Conservation (phyloP, 2,329 filamentous ascomycete species). For the Pyrenochaeta sp. region DNA sequence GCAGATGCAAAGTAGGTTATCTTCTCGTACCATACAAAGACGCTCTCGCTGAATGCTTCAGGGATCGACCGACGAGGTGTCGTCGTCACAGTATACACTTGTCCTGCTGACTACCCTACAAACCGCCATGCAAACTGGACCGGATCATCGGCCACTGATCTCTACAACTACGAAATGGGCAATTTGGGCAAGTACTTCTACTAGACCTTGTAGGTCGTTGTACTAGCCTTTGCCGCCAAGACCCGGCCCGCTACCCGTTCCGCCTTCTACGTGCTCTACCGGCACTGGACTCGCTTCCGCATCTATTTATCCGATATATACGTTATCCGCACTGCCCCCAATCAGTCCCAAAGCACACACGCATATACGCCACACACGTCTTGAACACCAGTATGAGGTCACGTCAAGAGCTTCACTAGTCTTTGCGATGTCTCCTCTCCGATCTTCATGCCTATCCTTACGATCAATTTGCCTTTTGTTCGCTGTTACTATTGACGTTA, state of each 20-base stretch:
- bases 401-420: neutral
- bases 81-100: conserved; percentile 35
- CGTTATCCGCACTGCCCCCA: neutral
- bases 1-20: conserved; percentile 26
- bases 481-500: too few species aligned
- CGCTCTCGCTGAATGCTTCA: conserved; percentile 10
- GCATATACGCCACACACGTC: neutral
- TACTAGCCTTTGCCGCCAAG: conserved; percentile 15
- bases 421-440: neutral
- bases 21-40: neutral
- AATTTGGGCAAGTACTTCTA: conserved; percentile 29
- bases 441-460: too few species aligned
- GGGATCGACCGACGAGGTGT: conserved; percentile 36
- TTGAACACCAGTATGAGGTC: neutral
- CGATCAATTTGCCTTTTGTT: too few species aligned
- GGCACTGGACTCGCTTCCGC: neutral
- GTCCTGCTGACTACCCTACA: conserved; percentile 1
- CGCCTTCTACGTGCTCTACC: neutral
- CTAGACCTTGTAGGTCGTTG: conserved; percentile 8
- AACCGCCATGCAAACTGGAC: too few species aligned
- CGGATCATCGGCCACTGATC: conserved; percentile 5
- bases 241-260: conserved; percentile 7
- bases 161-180: conserved; percentile 30
- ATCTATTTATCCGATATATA: neutral
- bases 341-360: neutral